Base-by-base conservation (phyloP, 139 green algal genomes). In the Ettlia oleoabundans region DNA sequence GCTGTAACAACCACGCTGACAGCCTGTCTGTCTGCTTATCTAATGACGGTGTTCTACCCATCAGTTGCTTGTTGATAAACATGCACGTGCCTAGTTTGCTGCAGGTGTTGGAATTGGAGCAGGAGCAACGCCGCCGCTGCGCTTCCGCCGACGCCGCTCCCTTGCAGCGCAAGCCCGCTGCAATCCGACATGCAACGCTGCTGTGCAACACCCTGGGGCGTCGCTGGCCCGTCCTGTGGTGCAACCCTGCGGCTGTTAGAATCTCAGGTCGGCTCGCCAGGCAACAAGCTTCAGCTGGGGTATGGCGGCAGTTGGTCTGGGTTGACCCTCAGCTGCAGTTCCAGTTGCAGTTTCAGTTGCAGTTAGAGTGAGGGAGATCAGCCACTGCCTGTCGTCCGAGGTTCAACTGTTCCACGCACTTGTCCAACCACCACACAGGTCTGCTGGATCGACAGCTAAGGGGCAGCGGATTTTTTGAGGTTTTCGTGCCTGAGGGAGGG, bases 191-290 rank as follows among this genome's bases (percentile, higher is more conserved):
- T 26, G 42, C 70, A 5, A 30, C 28, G 28, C 70, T 77, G 42
- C 70, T 77, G 21, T 77, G 70, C 32, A 42, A 77, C 43, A 28
- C 43, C 70, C 42, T 42, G n/a, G 13, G 30, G 30, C 42, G 42
- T 3, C 70, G 42, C 70, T 77, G 70, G 70, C 42, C 70, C n/a
- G 18, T 77, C 28, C 51, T 77, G 28, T 77, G 70, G 70, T 41
- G 43, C 70, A 77, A 77, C 42, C 26, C 13, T 42, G 70, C 30
- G 7, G 70, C 70, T 5, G 70, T 42, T 3, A 13, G 13, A 26
- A 42, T 77, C 4, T n/a, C 70, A 30, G 70, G 70, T 63, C 42
- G 6, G 70, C 4, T 9, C 30, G 55, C 21, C 55, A 65, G 21
- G 5, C 13, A 15, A n/a, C 55, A 65, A 32, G 15, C 55, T 65